Evolutionary conservation across 177 flowering plant species (phyloP).

Genomic region (Vitis hybrid): DNA sequence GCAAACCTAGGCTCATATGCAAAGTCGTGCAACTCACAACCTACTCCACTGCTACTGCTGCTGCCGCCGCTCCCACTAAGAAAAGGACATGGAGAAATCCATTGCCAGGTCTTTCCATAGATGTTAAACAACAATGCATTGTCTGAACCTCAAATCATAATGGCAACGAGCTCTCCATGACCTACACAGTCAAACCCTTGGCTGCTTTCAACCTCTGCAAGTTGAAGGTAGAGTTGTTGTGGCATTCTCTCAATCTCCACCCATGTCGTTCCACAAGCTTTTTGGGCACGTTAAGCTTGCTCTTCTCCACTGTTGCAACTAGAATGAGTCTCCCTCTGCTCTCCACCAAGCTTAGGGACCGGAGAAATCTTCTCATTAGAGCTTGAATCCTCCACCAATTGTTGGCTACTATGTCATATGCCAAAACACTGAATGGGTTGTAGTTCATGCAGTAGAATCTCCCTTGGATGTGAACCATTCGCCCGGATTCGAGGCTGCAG

Average conservation of each 20-base stretch:
- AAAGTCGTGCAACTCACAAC: constrained; percentile 55
- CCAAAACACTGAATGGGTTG: constrained; percentile 68
- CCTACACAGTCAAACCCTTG: constrained; percentile 79
- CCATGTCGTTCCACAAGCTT: constrained; percentile 65
- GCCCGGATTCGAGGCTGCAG: constrained; percentile 78
- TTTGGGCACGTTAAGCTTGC: constrained; percentile 80
- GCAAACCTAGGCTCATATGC: constrained; percentile 73
- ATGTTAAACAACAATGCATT: constrained; percentile 63
- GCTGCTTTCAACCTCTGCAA: constrained; percentile 55
- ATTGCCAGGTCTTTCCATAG: constrained; percentile 61
- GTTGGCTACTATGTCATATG: constrained; percentile 45
- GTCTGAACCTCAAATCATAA: constrained; percentile 47
- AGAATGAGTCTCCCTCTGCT: constrained; percentile 58
- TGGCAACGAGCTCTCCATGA: constrained; percentile 60
- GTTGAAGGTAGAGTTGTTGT: constrained; percentile 61
- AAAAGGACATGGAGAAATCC: constrained; percentile 80
- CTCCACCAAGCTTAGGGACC: constrained; percentile 82
- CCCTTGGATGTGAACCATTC: constrained; percentile 51
- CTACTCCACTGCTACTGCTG: constrained; percentile 15
- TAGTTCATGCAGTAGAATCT: constrained; percentile 86
- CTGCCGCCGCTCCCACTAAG: neutral
- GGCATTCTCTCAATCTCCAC: constrained; percentile 88
- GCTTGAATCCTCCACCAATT: constrained; percentile 79
- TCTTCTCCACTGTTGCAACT: constrained; percentile 91
- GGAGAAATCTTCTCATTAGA: constrained; percentile 77